Base-by-base conservation (phyloP, 768 basidiomycete genomes). In the Tremella yokohamensis region DNA sequence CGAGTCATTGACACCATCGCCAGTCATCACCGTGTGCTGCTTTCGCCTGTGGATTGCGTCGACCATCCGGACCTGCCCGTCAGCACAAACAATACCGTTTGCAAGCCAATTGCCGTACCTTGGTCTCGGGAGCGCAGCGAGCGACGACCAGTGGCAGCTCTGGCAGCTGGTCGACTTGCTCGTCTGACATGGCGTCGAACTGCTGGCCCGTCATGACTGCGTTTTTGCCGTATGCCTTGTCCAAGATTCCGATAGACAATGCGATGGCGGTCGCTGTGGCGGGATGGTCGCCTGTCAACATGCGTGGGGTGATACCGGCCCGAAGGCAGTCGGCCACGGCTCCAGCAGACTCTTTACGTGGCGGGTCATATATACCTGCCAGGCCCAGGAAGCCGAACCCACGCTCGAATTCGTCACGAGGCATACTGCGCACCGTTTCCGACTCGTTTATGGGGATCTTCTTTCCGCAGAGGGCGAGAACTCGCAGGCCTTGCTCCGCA, bases 1-100 rank as follows among this genome's bases (percentile, higher is more conserved):
- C 2, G 81, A 80, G 62, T 85, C 84, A 70, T 84, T 85, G 54
- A 84, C 83, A 50, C 83, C 83, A 63, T 75, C 81, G 16, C 82
- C 82, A 16, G 82, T 82, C 82, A 84, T 85, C 9, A 82, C 83
- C 0, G 83, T 81, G 56, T 80, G 80, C 48, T 81, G 80, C 52
- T 80, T 80, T 34, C 83, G 77, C 29, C 83, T 78, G 63, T 84
- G 83, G 7, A 83, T 80, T 13, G 83, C 83, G 55, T 84, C 81
- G 45, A 84, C 83, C 68, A 70, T 70, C 49, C 68, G 59, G 49
- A 66, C 83, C 82, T 84, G 19, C 79, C 11, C 29, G 29, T 34
- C 78, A 4, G 81, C 80, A 4, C 29, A 34, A 34, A 34, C 29
- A 76, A 82, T 82, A 25, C 81, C 82, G 62, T 81, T 49, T 13